These are phyloP conservation scores for Monosporascus sp. DNA, from an alignment of 2,329 filamentous ascomycete genomes.

Conservation along the genomic window DNA sequence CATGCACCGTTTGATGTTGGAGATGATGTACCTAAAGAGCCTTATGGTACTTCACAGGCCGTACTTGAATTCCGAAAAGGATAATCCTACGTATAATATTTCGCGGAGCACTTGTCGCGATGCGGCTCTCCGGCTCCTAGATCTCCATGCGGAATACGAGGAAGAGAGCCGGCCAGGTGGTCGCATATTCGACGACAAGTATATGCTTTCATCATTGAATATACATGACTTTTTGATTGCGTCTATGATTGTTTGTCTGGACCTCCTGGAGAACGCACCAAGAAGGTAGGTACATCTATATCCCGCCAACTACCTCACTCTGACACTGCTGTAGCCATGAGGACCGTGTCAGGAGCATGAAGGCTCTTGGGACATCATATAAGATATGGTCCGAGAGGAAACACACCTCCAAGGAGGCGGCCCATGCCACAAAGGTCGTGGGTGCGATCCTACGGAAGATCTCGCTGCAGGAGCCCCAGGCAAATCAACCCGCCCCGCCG, in stretches of 20 bases:
- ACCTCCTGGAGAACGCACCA: constrained; percentile 35
- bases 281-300: constrained; percentile 26
- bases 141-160: constrained; percentile 42
- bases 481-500: constrained; percentile 12
- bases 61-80: constrained; percentile 36
- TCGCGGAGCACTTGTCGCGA: constrained; percentile 38
- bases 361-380: constrained; percentile 33
- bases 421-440: constrained; percentile 37
- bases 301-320: not conserved
- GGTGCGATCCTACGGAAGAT: constrained; percentile 36
- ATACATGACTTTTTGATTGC: constrained; percentile 54
- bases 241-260: constrained; percentile 53
- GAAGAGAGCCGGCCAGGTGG: constrained; percentile 42
- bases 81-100: constrained; percentile 29
- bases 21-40: constrained; percentile 42
- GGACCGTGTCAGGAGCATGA: constrained; percentile 29
- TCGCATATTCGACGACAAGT: constrained; percentile 44
- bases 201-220: constrained; percentile 47
- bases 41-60: constrained; percentile 45
- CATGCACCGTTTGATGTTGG: constrained; percentile 43
- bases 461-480: constrained; percentile 22
- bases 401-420: constrained; percentile 33
- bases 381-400: constrained; percentile 37
- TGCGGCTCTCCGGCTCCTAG: constrained; percentile 38
- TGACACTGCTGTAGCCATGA: constrained; percentile 16